Evolutionary conservation across 2,329 filamentous ascomycete genomes (phyloP).

Genomic region (Didymosphaeria variabile): DNA sequence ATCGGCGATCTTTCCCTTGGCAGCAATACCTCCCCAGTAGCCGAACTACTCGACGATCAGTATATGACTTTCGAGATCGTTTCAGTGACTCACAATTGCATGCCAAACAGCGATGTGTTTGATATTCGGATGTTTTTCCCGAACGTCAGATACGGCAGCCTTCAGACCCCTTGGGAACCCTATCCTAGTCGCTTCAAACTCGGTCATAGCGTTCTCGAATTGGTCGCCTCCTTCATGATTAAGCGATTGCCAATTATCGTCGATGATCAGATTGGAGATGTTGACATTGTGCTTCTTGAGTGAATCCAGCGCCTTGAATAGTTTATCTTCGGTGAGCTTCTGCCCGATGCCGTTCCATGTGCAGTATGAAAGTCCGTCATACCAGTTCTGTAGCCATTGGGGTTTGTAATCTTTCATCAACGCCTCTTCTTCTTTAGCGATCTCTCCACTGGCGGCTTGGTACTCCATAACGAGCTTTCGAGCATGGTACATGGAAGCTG

Average conservation of each 20-base stretch:
- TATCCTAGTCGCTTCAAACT: constrained; percentile 84
- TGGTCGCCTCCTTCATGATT: constrained; percentile 58
- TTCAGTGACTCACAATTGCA: constrained; percentile 66
- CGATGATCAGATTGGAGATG: constrained; percentile 87
- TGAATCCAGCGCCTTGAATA: constrained; percentile 76
- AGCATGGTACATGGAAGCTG: constrained; percentile 88
- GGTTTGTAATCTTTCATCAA: constrained; percentile 61
- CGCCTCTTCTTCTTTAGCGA: constrained; percentile 58
- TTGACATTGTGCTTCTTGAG: constrained; percentile 77
- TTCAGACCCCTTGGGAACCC: constrained; percentile 85
- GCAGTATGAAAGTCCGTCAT: constrained; percentile 92
- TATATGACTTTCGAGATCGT: background rate
- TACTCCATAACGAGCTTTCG: constrained; percentile 66
- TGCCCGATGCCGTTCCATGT: constrained; percentile 97
- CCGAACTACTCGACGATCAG: constrained; percentile 26
- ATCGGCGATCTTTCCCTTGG: constrained; percentile 75
- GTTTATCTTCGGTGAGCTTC: constrained; percentile 79
- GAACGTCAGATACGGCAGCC: constrained; percentile 73
- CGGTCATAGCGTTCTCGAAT: constrained; percentile 66
- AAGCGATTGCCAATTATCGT: constrained; percentile 81
- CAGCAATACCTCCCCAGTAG: constrained; percentile 80
- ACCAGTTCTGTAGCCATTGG: constrained; percentile 86
- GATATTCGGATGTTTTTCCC: constrained; percentile 74
- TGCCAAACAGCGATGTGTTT: constrained; percentile 94
- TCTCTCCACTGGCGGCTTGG: constrained; percentile 56